Evolutionary conservation across 2,329 filamentous ascomycete genomes (phyloP), one percentile per base, ranked within the genome.

Genomic region (Cadophora sp.): DNA sequence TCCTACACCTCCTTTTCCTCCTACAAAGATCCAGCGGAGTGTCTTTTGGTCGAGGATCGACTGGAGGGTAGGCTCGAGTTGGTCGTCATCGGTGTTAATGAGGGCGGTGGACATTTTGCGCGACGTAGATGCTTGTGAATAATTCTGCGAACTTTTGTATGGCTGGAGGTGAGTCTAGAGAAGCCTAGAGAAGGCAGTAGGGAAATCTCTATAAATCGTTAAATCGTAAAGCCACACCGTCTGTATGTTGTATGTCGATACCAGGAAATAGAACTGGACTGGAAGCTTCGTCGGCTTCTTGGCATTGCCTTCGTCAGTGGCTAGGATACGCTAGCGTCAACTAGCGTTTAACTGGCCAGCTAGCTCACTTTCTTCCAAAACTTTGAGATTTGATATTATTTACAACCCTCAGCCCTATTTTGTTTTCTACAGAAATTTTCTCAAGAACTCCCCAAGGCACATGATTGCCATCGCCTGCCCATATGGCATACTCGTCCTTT

Each of bases 11-110:
- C 96, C 96, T 83, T 99, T 99, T 74, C 96, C 96, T 77, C 96
- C 96, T 69, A 99, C 96, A 77, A 99, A 99, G 82, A 99, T 97
- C 96, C 96, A 99, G 79, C 96, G 93, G 66, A 99, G 90, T 40
- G 92, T 91, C 81, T 94, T 93, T 82, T 99, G 96, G 84, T 97
- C 93, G 77, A 99, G 89, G 78, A 99, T 94, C 72, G 92, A 92
- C 83, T 97, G 92, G 77, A 99, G 92, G 63, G 92, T 93, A 59
- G 96, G 94, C 84, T 97, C 94, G 83, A 98, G 90, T 76, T 88
- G 85, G 79, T 94, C 92, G 77, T 92, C 91, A 81, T 92, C 90
- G 73, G 82, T 80, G 73, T 82, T 81, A 61, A 86, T 77, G 59
- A 86, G 73, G 61, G 84, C 81, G 71, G 81, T 74, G 67, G 83